Evolutionary conservation across 192 early-diverging fungal species (phyloP), one percentile per base, ranked within the genome.

Genomic region (Chytriomyces sp.): DNA sequence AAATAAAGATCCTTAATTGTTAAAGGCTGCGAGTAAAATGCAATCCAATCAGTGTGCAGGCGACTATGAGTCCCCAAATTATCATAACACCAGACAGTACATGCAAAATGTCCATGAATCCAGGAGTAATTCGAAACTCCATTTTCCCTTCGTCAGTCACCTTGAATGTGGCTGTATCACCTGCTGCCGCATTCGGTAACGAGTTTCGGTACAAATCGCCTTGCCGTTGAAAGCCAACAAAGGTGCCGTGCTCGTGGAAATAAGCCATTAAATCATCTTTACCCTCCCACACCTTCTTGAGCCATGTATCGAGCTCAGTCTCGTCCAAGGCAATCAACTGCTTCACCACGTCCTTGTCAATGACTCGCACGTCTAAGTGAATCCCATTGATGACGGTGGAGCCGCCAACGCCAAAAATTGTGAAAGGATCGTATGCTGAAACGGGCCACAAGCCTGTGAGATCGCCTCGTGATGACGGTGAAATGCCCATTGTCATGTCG

Each of bases 241-340:
- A 64, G 6, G 4, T 32, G 5, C 62, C 62, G 49, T 25, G 39
- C 25, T 64, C 39, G 14, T 41, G 62, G 39, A 64, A 64, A 39
- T 32, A 25, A 19, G 25, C 62, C 62, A 64, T 41, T 40, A 64
- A 30, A 22, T 40, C 39, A 52, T 64, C 62, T 52, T 64, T 64
- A 10, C 25, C 12, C 36, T 64, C 62, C 62, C 62, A 64, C 31
- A 37, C 12, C 39, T 32, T 40, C 34, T 64, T 64, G 12, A 64
- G 36, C 62, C 62, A 64, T 44, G 19, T 40, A 52, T 39, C 39
- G 49, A 64, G 49, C 44, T 64, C 39, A 26, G 12, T 26, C 5
- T 64, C 62, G 4, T 19, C 14, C n/a, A 64, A 5, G 26, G 10
- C 25, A n/a, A 6, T 28, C 19, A 64, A 31, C 34, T 4, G 5